Evolutionary conservation across 2,329 filamentous ascomycete genomes (phyloP).

Genomic region (Xylariaceae sp.): DNA sequence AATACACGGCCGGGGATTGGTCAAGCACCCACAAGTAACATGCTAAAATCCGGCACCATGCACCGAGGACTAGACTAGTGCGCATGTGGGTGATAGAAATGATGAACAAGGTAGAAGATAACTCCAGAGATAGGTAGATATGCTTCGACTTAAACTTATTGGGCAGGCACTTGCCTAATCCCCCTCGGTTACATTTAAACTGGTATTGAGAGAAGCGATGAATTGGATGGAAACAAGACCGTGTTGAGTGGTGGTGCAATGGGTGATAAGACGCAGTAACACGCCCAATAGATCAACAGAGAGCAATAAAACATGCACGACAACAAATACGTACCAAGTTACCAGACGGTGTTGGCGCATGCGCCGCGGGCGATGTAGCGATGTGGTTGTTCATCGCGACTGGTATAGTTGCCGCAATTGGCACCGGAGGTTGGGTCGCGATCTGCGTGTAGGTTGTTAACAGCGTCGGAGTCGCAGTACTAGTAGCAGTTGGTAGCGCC

Average conservation of each 20-base stretch:
- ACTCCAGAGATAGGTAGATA: conserved; percentile 16
- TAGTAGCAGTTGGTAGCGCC: too few species aligned
- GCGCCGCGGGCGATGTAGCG: conserved; percentile 41
- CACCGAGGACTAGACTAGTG: background rate
- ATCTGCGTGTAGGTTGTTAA: too few species aligned
- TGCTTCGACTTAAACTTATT: background rate
- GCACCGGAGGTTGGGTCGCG: conserved; percentile 21
- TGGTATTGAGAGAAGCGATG: background rate
- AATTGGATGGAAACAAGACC: background rate
- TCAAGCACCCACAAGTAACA: background rate
- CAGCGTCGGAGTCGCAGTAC: too few species aligned
- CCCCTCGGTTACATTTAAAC: background rate
- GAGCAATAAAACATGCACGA: too few species aligned
- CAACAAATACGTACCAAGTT: conserved; percentile 40
- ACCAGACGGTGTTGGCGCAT: conserved; percentile 41
- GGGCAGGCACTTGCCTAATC: conserved; percentile 19
- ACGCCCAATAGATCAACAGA: too few species aligned
- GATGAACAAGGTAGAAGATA: conserved; percentile 7
- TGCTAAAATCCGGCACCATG: conserved; percentile 1
- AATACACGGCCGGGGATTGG: conserved; percentile 17
- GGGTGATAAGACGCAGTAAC: background rate
- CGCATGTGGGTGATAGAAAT: conserved; percentile 7
- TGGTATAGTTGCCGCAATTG: conserved; percentile 20
- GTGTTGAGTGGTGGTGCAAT: background rate
- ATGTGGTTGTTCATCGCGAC: conserved; percentile 26